A percentile compares a stretch with the other conserved stretches of the same genome.
Conservation (phyloP, 176 grass and related monocot genomes). For the Bolboschoenus planiculmis region DNA sequence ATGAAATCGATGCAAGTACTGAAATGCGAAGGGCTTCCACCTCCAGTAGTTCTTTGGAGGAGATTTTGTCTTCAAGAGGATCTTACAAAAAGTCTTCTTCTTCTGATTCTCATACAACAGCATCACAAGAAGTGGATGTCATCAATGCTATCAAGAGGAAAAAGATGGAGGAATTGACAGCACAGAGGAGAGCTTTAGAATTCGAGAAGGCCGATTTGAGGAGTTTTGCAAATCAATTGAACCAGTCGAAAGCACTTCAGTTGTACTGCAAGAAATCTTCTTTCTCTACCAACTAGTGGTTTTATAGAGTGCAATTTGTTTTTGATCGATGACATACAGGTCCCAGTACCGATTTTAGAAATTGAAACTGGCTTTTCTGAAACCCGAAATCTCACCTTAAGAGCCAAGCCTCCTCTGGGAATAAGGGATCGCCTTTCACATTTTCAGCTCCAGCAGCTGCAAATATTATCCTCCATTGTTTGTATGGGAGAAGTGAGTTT, state of each 20-base stretch:
- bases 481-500: neutral
- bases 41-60: constrained; percentile 16
- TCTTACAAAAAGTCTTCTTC: constrained; percentile 21
- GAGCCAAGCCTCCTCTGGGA: neutral
- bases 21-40: constrained; percentile 7
- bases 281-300: neutral
- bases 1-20: neutral
- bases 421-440: neutral
- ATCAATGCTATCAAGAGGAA: constrained; percentile 7
- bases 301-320: neutral
- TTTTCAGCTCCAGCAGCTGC: neutral
- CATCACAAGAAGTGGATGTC: constrained; percentile 1
- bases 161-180: neutral
- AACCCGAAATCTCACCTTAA: neutral
- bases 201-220: constrained; percentile 20
- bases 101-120: constrained; percentile 1
- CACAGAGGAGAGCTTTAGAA: constrained; percentile 9
- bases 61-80: constrained; percentile 16
- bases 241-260: constrained; percentile 11
- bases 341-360: neutral
- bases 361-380: neutral
- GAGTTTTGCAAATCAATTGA: constrained; percentile 12
- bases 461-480: neutral
- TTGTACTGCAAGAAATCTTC: neutral
- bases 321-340: constrained; percentile 4